Evolutionary conservation across 1,139 yeast genomes (phyloP), one percentile per base, ranked within the genome.

Genomic region (Lodderomyces margitis): DNA sequence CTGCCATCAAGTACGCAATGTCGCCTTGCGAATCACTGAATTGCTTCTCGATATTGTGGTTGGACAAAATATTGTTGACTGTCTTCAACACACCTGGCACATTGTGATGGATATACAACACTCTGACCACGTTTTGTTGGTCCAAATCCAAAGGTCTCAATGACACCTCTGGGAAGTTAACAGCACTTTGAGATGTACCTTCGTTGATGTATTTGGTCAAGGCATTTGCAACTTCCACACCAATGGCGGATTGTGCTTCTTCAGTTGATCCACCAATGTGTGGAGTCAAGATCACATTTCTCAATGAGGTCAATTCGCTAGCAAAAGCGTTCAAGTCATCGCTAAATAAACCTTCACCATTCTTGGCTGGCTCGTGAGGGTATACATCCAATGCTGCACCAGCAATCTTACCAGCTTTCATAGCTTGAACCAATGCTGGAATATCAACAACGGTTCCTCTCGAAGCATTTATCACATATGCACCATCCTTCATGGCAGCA

Each of bases 181-280:
- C 98, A 7, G 98, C 92, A 57, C 97, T 98, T 44, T 78, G 78
- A n/a, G 98, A 86, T 56, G 83, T 76, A 72, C 98, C 98, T 73
- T 92, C 98, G 67, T 91, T 92, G 63, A 92, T 85, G 72, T 89
- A 94, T 64, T 87, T 88, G 52, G 91, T 75, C 59, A 92, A 76
- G 24, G 96, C 81, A 38, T 86, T 75, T 45, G 85, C 89, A 46
- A 92, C 99, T 71, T 92, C 99, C 48, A 91, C 75, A 68, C 99
- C 98, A 62, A 92, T 92, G 39, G 98, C 96, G 47, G 89, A 80
- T 75, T 92, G 99, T 25, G 98, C 98, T 73, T 92, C 99, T 68
- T 92, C 98, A 38, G 99, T 92, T 39, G 98, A 89, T 51, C 98
- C 98, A 70, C 99, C 99, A 57, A 92, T 92, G 62, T 92, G 99